Evolutionary conservation across 495 filamentous ascomycete genomes (phyloP), one percentile per base, ranked within the genome.

Genomic region (Thermothielavioides terrestris): DNA sequence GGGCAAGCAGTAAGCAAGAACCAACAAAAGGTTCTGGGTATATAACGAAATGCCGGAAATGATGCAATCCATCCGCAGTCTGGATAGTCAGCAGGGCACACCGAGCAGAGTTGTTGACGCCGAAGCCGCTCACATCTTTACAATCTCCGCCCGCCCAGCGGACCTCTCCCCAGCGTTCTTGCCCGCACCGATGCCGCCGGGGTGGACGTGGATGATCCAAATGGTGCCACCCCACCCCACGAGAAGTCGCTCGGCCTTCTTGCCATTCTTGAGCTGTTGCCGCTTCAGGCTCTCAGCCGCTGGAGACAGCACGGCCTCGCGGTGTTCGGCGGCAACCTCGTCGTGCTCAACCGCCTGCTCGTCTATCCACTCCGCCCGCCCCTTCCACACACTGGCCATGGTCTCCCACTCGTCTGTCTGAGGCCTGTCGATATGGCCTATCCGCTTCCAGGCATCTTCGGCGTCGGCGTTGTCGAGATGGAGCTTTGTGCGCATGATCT

Each of bases 1-100:
- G 11, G 77, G 73, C 49, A 84, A 84, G 49, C 89, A 79, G 64
- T 91, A 92, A 61, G 89, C 89, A 73, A 98, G 84, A 57, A 96
- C 80, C 52, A 94, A 77, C 67, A 98, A 75, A 44, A 94, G 74
- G 57, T 80, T 89, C 57, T 90, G 89, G 64, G 86, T 94, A 83
- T 96, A 97, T 69, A 98, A 76, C 54, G 92, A 89, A 62, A 98
- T 84, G 62, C 94, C 92, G 66, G 91, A 94, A 75, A 98, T 85
- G 55, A 91, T 87, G 70, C 94, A 96, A 72, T 97, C 92, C 56
- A 90, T 90, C 58, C 86, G 84, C 68, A 97, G 77, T 71, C 88
- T 94, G 51, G 7, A 31, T 31, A n/a, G 61, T 73, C 52, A 75
- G 66, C 12, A 1, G 43, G 14, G 36, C 35, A 25, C 1, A 20